These are phyloP conservation scores for Linum tenue DNA, from an alignment of 345 rosid species.

Conservation along the genomic window DNA sequence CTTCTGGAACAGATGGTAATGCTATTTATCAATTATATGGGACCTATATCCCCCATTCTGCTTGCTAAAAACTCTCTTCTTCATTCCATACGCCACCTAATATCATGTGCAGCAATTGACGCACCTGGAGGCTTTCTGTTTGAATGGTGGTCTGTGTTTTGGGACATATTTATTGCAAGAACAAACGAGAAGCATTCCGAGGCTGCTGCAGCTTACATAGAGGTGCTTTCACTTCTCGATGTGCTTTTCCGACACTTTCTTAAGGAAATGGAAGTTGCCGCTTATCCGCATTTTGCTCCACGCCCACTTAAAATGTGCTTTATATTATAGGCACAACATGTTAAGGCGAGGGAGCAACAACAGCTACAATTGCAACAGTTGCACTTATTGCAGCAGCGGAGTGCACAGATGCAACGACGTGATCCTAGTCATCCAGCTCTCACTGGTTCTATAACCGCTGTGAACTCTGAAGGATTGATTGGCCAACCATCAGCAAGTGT, in stretches of 20 bases:
- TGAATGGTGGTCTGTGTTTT: constrained; percentile 77
- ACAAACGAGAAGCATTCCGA: constrained; percentile 65
- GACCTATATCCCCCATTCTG: background rate
- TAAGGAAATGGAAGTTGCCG: background rate
- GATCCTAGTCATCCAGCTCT: constrained; percentile 42
- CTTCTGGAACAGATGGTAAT: background rate
- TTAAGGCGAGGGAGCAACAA: constrained; percentile 51
- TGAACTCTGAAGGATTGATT: constrained; percentile 49
- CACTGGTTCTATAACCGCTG: constrained; percentile 32
- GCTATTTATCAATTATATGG: background rate
- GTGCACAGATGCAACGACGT: constrained; percentile 47
- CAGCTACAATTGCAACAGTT: constrained; percentile 54
- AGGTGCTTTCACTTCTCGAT: constrained; percentile 28
- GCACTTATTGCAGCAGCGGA: constrained; percentile 49
- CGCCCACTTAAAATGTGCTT: background rate
- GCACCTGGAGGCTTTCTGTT: constrained; percentile 74
- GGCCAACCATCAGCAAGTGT: constrained; percentile 50
- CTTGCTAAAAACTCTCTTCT: background rate
- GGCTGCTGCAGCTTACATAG: constrained; percentile 55
- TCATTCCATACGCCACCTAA: background rate
- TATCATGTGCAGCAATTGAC: constrained; percentile 45
- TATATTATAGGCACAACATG: constrained; percentile 37
- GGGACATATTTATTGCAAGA: constrained; percentile 73
- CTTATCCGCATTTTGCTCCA: background rate
- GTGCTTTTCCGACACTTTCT: background rate